Evolutionary conservation across 1,139 yeast species (phyloP), one percentile per base, ranked within the genome.

Genomic region (Taphrina pruni): DNA sequence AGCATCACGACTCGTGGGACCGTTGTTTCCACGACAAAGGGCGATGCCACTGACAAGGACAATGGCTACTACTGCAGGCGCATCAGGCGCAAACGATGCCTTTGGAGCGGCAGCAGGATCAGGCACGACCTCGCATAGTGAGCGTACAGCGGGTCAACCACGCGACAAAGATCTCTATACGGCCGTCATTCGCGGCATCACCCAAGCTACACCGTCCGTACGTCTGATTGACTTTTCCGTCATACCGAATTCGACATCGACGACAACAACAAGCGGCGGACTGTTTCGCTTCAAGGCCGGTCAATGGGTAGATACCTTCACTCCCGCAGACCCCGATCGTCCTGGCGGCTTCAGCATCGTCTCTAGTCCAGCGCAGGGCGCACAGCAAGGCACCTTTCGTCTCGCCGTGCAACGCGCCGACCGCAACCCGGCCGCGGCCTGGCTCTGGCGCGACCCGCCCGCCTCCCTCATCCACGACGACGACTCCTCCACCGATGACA

Each of bases 331-430:
- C 4, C 43, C 61, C 17, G 67, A 64, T 36, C 60, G 45, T 11
- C 61, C 67, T 4, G 67, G 67, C 32, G 67, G 67, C 7, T 64
- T 64, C 56, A 64, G 61, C 39, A 64, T 64, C 60, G 67, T 64
- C 48, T 64, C 67, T 20, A 26, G 60, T 7, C 67, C 67, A 38
- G 67, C 67, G 32, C 46, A 45, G 43, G 67, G 67, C 46, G 32
- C 35, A 12, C 17, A 64, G 7, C 50, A 64, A 17, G 67, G 67
- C 17, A 55, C 55, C 35, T 64, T 64, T 35, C 45, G 56, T 6
- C 61, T 64, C 55, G 67, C 67, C 55, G 39, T 64, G 9, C 60
- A 64, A 21, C 51, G 52, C 11, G 67, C 67, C n/a, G 67, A 64
- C 61, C 54, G 61, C n/a, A 64, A 64, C 46, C 67, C 67, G 14